Evolutionary conservation across 805 yeast genomes (phyloP).

Genomic region (Candida awuae): DNA sequence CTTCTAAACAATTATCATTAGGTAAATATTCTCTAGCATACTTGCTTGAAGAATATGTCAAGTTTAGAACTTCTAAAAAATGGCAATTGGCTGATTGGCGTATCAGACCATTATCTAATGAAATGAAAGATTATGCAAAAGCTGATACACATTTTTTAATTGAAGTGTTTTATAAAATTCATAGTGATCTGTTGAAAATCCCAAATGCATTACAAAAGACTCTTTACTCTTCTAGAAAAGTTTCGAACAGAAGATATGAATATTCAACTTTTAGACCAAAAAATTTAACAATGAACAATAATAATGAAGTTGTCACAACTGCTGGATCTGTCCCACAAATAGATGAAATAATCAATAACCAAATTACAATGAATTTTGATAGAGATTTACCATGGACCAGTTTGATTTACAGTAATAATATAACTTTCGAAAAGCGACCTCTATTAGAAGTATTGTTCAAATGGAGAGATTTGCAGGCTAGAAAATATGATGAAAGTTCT

Average conservation of each 20-base stretch:
- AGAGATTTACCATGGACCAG: conserved; percentile 59
- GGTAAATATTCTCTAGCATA: conserved; percentile 81
- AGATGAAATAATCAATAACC: conserved; percentile 13
- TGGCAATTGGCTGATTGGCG: conserved; percentile 98
- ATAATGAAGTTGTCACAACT: conserved; percentile 24
- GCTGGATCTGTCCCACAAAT: conserved; percentile 24
- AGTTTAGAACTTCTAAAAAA: conserved; percentile 83
- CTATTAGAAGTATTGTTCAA: conserved; percentile 54
- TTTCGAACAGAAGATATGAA: conserved; percentile 77
- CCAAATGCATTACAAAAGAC: conserved; percentile 47
- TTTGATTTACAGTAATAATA: conserved; percentile 55
- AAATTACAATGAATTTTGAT: conserved; percentile 35
- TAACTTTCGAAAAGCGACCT: conserved; percentile 45
- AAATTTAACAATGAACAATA: conserved; percentile 12
- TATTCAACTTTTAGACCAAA: conserved; percentile 57
- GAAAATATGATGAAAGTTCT: conserved; percentile 74
- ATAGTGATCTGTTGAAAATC: conserved; percentile 47
- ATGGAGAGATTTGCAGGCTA: conserved; percentile 81
- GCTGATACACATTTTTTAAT: conserved; percentile 91
- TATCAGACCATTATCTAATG: conserved; percentile 66
- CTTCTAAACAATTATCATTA: conserved; percentile 70
- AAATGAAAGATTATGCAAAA: conserved; percentile 81
- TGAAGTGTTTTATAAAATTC: conserved; percentile 68
- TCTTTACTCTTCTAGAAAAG: conserved; percentile 65
- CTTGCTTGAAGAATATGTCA: conserved; percentile 69